These are phyloP conservation scores for Colletotrichum tabaci DNA, from an alignment of 2,329 filamentous ascomycete genomes.

Conservation along the genomic window DNA sequence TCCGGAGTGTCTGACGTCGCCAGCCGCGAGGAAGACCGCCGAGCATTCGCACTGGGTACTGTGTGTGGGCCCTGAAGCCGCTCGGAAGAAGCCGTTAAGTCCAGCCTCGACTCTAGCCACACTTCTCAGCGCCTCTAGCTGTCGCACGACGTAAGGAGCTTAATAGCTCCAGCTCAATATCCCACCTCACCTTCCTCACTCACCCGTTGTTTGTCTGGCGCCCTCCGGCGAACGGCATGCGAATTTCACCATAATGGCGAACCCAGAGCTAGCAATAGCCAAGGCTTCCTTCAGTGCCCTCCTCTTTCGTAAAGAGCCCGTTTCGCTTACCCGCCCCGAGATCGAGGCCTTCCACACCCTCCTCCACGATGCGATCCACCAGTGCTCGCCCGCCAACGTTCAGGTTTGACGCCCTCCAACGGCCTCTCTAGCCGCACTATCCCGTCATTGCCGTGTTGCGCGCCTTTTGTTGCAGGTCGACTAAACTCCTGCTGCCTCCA, in stretches of 20 bases:
- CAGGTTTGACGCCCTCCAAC: constrained; percentile 78
- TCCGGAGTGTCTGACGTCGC: background rate
- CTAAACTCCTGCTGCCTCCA: constrained; percentile 55
- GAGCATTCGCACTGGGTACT: constrained; percentile 1
- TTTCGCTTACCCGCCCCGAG: constrained; percentile 76
- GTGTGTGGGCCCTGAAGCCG: constrained; percentile 1
- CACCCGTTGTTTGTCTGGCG: background rate
- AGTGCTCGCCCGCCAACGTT: constrained; percentile 86
- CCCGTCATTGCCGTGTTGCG: constrained; percentile 26
- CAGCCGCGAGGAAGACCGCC: background rate
- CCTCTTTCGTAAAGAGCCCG: constrained; percentile 82
- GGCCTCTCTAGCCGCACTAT: constrained; percentile 46
- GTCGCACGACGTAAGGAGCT: background rate
- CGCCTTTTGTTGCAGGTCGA: constrained; percentile 40
- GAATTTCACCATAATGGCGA: constrained; percentile 65
- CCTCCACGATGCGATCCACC: constrained; percentile 75
- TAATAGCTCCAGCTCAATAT: constrained; percentile 14
- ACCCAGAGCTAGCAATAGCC: constrained; percentile 81
- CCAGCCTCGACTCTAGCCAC: constrained; percentile 21
- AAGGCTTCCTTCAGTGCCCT: constrained; percentile 84
- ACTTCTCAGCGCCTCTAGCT: constrained; percentile 3
- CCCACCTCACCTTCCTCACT: constrained; percentile 9
- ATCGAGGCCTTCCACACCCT: constrained; percentile 79
- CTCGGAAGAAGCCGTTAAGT: constrained; percentile 9
- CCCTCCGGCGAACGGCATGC: constrained; percentile 23